These are phyloP conservation scores for Amniculicola lignicola DNA, from an alignment of 495 filamentous ascomycete genomes.

Conservation along the genomic window DNA sequence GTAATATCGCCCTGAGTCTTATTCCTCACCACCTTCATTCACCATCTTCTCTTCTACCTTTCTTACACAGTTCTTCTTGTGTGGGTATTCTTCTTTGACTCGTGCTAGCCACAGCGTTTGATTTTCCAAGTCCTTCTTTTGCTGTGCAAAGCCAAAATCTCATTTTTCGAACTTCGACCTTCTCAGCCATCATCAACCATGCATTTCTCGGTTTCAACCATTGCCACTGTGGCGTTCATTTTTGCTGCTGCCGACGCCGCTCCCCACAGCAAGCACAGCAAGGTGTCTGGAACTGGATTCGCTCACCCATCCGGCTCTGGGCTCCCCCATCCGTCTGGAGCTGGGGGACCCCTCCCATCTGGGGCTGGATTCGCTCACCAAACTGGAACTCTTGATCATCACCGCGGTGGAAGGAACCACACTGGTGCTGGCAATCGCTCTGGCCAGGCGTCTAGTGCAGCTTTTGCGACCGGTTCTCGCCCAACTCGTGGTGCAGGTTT, in stretches of 20 bases:
- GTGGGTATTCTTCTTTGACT: not conserved
- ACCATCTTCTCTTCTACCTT: constrained; percentile 2
- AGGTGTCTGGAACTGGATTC: not conserved
- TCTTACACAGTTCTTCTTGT: constrained; percentile 3
- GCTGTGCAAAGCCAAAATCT: constrained; percentile 6
- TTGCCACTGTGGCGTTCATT: constrained; percentile 7
- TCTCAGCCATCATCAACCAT: not conserved
- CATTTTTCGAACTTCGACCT: not conserved
- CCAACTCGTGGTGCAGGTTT: too few species aligned
- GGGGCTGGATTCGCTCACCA: too few species aligned
- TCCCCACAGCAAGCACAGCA: constrained; percentile 1
- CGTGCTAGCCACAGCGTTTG: constrained; percentile 13
- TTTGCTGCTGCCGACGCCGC: constrained; percentile 1
- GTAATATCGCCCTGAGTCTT: not conserved
- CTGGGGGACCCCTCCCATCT: not conserved
- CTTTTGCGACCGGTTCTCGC: not conserved
- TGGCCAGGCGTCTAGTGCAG: too few species aligned
- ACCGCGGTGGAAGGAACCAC: not conserved
- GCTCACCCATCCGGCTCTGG: not conserved
- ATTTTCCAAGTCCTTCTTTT: constrained; percentile 1
- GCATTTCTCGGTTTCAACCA: constrained; percentile 9
- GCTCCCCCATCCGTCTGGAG: not conserved
- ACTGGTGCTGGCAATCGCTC: not conserved
- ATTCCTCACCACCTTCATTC: constrained; percentile 1
- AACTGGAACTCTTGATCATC: not conserved